Percentiles rank a stretch among this genome's conserved stretches.
Evolutionary conservation across 768 basidiomycete species (phyloP).

Genomic region (Hemileccinum rubropunctum): DNA sequence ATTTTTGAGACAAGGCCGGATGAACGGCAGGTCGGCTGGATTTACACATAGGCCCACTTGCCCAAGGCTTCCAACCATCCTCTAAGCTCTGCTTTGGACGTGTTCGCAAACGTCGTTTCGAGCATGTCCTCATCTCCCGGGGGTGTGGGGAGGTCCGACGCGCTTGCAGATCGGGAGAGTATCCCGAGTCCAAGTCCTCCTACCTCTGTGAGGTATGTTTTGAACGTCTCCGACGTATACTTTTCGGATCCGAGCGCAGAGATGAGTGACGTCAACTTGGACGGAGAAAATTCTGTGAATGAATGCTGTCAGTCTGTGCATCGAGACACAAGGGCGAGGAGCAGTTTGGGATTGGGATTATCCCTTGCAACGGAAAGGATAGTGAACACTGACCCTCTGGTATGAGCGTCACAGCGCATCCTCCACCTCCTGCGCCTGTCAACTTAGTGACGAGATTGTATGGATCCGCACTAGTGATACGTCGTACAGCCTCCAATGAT

Average conservation of each 20-base stretch:
- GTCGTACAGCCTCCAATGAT: slow-evolving; percentile 74
- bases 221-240: slow-evolving; percentile 34
- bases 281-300: slow-evolving; percentile 63
- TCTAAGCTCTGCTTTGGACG: slow-evolving; percentile 27
- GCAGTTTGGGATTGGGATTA: too few species aligned
- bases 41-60: slow-evolving; percentile 39
- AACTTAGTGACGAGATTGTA: slow-evolving; percentile 86
- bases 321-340: too few species aligned
- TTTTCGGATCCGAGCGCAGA: slow-evolving; percentile 42
- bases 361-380: background rate
- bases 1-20: too few species aligned
- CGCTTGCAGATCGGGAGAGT: slow-evolving; percentile 50
- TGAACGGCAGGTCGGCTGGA: too few species aligned
- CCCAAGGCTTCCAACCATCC: slow-evolving; percentile 38
- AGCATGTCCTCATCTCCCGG: slow-evolving; percentile 20
- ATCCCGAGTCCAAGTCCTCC: slow-evolving; percentile 93
- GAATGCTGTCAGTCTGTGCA: background rate
- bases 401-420: slow-evolving; percentile 94
- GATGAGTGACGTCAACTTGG: slow-evolving; percentile 56
- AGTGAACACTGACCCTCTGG: slow-evolving; percentile 71
- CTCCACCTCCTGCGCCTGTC: slow-evolving; percentile 97
- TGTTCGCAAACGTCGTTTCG: slow-evolving; percentile 25
- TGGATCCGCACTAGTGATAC: slow-evolving; percentile 59
- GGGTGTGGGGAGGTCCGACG: slow-evolving; percentile 25
- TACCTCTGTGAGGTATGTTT: slow-evolving; percentile 81